phyloP scores from a whole-genome alignment of 139 green algal genomes.

The Picochlorum sp. region DNA sequence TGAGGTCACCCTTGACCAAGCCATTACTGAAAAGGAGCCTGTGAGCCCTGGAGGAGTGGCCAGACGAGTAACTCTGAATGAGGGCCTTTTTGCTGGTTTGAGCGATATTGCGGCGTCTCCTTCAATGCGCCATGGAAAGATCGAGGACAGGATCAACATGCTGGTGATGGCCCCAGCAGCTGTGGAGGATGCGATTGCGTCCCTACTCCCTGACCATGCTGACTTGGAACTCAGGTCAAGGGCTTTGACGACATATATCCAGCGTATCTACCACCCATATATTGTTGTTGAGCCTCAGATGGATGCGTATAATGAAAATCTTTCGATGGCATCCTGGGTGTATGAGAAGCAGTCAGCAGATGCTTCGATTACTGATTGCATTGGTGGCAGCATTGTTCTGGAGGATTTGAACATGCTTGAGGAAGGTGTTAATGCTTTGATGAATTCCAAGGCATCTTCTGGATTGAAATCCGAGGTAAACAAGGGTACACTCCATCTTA shows the following conservation, averaged over 20 bases:
- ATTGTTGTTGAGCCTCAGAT: slow-evolving; percentile 55
- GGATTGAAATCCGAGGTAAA: slow-evolving; percentile 7
- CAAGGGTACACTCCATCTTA: slow-evolving; percentile 47
- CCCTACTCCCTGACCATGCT: slow-evolving; percentile 56
- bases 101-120: slow-evolving; percentile 12
- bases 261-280: slow-evolving; percentile 77
- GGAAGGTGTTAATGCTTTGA: slow-evolving; percentile 23
- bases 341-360: slow-evolving; percentile 24
- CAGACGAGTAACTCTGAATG: slow-evolving; percentile 34
- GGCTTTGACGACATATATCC: slow-evolving; percentile 77
- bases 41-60: neutral
- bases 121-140: slow-evolving; percentile 4
- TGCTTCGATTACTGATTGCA: slow-evolving; percentile 15
- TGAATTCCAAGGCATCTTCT: slow-evolving; percentile 10
- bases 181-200: slow-evolving; percentile 87
- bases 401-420: slow-evolving; percentile 29
- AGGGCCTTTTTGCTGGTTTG: slow-evolving; percentile 64
- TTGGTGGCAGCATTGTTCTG: slow-evolving; percentile 38
- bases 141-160: slow-evolving; percentile 58
- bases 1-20: slow-evolving; percentile 69
- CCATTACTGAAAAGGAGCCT: neutral
- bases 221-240: slow-evolving; percentile 32
- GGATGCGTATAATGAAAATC: neutral
- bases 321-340: slow-evolving; percentile 36
- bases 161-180: slow-evolving; percentile 80